Conservation (phyloP, 345 rosid genomes). For the Anastatica hierochuntica region DNA sequence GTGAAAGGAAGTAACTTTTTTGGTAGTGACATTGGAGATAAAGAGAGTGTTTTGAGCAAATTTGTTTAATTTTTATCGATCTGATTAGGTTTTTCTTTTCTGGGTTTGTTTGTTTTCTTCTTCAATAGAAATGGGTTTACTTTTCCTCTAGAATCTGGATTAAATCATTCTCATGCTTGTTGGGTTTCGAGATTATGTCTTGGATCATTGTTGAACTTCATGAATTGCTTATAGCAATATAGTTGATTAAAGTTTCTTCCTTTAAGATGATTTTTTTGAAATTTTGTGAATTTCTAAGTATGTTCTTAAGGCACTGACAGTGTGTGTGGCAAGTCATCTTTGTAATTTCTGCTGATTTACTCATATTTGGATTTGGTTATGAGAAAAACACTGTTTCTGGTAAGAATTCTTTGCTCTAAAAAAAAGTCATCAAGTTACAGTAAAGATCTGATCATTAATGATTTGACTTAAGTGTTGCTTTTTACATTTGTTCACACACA, state of each 20-base stretch:
- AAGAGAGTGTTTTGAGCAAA: not conserved
- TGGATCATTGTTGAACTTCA: not conserved
- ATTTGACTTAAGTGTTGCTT: not conserved
- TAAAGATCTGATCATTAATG: not conserved
- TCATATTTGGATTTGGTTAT: not conserved
- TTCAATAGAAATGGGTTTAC: not conserved
- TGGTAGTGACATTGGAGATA: not conserved
- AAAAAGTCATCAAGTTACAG: not conserved
- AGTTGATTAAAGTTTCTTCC: not conserved
- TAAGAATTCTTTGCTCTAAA: too few relatives aligned
- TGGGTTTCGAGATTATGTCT: not conserved
- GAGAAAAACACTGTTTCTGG: not conserved
- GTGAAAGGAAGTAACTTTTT: not conserved
- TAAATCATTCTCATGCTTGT: constrained; percentile 1
- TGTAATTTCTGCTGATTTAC: too few relatives aligned
- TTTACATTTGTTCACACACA: not conserved
- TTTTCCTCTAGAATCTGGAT: too few relatives aligned
- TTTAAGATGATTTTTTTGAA: not conserved
- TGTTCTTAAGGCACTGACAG: not conserved
- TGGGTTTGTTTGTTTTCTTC: too few relatives aligned
- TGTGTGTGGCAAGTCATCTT: too few relatives aligned
- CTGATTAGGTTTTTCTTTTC: not conserved
- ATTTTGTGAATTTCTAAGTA: too few relatives aligned
- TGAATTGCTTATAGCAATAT: not conserved
- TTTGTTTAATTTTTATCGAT: not conserved